phyloP scores from a whole-genome alignment of 1,139 yeast genomes.

The Starmera stellimalicola region DNA sequence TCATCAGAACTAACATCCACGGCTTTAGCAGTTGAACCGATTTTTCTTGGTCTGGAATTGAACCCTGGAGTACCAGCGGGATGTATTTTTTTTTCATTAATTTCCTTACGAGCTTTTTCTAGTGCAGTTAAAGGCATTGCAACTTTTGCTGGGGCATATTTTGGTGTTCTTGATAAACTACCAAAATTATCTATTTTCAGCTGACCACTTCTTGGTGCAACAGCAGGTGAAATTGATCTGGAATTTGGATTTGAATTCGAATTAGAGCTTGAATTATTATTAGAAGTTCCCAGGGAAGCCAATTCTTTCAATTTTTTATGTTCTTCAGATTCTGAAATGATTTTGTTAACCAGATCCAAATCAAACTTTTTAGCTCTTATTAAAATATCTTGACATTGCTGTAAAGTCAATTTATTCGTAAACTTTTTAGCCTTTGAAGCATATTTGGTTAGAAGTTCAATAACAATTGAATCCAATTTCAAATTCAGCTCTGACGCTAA shows the following conservation, averaged over 20 bases:
- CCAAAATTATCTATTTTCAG: conserved; percentile 44
- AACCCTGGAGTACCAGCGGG: conserved; percentile 85
- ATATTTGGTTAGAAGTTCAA: conserved; percentile 48
- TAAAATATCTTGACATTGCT: conserved; percentile 49
- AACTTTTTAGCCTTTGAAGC: conserved; percentile 58
- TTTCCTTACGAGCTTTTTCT: conserved; percentile 33
- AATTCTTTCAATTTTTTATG: conserved; percentile 23
- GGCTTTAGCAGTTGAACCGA: conserved; percentile 9
- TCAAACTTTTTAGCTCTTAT: conserved; percentile 50
- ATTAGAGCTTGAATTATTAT: conserved; percentile 19
- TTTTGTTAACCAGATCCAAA: conserved; percentile 38
- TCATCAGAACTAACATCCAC: conserved; percentile 25
- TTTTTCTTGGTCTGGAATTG: conserved; percentile 27
- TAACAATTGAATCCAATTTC: conserved; percentile 36
- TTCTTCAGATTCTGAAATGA: conserved; percentile 38
- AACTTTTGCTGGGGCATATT: conserved; percentile 30
- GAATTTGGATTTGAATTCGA: conserved; percentile 15
- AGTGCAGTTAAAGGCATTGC: conserved; percentile 26
- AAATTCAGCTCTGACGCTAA: conserved; percentile 47
- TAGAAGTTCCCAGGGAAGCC: conserved; percentile 8
- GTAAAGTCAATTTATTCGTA: conserved; percentile 52
- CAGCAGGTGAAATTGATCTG: conserved; percentile 8
- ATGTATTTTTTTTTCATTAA: conserved; percentile 28
- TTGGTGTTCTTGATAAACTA: conserved; percentile 28
- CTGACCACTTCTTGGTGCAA: conserved; percentile 26